phyloP scores from a whole-genome alignment of 2,329 filamentous ascomycete genomes.

The Colletotrichum sublineola region DNA sequence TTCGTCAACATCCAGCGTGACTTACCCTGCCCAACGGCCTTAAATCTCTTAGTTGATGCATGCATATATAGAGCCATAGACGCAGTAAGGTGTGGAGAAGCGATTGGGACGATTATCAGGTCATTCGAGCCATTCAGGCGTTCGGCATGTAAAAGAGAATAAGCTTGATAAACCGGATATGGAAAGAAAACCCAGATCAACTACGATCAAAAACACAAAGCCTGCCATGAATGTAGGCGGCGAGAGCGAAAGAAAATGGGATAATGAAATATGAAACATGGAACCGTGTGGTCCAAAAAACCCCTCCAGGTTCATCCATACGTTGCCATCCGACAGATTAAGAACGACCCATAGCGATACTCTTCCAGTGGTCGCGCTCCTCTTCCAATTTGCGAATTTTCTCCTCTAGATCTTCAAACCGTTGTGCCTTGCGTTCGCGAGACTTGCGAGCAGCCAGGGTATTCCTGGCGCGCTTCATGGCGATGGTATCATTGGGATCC shows the following conservation, averaged over 20 bases:
- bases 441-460: conserved; percentile 94
- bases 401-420: conserved; percentile 80
- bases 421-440: conserved; percentile 84
- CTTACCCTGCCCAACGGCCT: background rate
- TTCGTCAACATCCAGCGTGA: background rate
- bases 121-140: no score
- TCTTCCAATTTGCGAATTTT: conserved; percentile 78
- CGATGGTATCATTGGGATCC: conserved; percentile 80
- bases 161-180: background rate
- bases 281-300: background rate
- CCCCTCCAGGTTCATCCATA: conserved; percentile 17
- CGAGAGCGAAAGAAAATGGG: background rate
- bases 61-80: background rate
- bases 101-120: no score
- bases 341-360: conserved; percentile 58
- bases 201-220: background rate
- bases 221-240: background rate
- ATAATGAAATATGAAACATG: background rate
- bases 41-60: background rate
- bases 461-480: conserved; percentile 93
- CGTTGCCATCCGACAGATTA: conserved; percentile 6
- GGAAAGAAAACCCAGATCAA: background rate
- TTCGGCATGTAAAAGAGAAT: background rate
- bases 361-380: conserved; percentile 76
- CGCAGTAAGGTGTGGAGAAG: no score